Percentiles rank a stretch among this genome's conserved stretches.
These are phyloP conservation scores for Endoconidiophora laricicola DNA, from an alignment of 2,329 filamentous ascomycete species.

Conservation along the genomic window DNA sequence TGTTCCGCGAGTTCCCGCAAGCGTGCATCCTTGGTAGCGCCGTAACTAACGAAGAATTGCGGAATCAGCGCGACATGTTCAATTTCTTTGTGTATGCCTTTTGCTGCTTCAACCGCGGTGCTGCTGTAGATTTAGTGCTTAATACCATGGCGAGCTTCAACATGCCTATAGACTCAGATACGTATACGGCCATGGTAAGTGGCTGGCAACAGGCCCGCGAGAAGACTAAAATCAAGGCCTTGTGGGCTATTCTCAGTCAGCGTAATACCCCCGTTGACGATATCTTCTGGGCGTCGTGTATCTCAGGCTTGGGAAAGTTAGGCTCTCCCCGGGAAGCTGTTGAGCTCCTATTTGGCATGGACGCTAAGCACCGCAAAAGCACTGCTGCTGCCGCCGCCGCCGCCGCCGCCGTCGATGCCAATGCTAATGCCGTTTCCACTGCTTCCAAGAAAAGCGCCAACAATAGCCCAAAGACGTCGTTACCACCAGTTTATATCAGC, in stretches of 20 bases:
- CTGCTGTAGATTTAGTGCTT: conserved; percentile 18
- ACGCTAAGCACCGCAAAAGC: conserved; percentile 18
- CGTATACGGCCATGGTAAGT: conserved; percentile 58
- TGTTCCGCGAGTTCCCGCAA: conserved; percentile 8
- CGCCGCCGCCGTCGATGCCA: neutral
- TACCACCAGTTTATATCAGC: conserved; percentile 16
- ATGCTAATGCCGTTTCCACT: neutral
- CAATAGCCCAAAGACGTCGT: neutral
- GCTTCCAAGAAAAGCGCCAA: neutral
- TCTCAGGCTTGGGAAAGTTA: conserved; percentile 46
- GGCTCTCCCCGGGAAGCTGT: conserved; percentile 40
- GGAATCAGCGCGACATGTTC: conserved; percentile 19
- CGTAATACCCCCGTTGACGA: conserved; percentile 45
- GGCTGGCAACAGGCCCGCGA: conserved; percentile 49
- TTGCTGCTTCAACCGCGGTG: conserved; percentile 20
- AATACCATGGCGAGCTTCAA: conserved; percentile 30
- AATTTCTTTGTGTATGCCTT: conserved; percentile 26
- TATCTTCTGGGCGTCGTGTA: conserved; percentile 52
- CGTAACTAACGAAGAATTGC: neutral
- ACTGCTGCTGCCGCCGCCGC: conserved; percentile 18
- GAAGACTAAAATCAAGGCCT: conserved; percentile 38
- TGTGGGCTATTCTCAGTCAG: conserved; percentile 48
- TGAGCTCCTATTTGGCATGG: conserved; percentile 48
- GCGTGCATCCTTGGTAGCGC: neutral
- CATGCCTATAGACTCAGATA: conserved; percentile 34